phyloP scores from a whole-genome alignment of 306 rosid genomes.

The Vigna trinervia region DNA sequence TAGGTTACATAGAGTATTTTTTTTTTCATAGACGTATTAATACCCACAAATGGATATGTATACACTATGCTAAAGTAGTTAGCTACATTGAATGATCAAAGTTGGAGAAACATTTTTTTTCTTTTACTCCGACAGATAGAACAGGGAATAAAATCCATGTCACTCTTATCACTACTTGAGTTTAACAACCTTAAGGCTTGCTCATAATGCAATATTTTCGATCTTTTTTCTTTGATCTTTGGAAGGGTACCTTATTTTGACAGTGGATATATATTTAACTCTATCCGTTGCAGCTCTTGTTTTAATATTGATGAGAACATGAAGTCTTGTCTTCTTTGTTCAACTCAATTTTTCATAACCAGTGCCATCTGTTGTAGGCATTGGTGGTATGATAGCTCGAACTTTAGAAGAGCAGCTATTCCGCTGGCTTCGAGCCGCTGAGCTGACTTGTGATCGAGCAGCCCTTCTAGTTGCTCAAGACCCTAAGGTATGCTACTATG shows the following conservation, averaged over 20 bases:
- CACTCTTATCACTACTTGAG: slow-evolving; percentile 22
- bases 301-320: slow-evolving; percentile 31
- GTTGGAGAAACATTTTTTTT: slow-evolving; percentile 22
- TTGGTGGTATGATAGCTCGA: slow-evolving; percentile 90
- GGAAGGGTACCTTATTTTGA: slow-evolving; percentile 29
- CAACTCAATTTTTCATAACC: slow-evolving; percentile 27
- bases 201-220: slow-evolving; percentile 6
- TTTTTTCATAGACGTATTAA: not conserved
- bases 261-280: slow-evolving; percentile 12
- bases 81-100: slow-evolving; percentile 23
- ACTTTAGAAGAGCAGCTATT: slow-evolving; percentile 89
- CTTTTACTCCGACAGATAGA: not conserved
- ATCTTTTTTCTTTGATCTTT: slow-evolving; percentile 10
- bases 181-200: slow-evolving; percentile 30
- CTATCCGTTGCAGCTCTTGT: not conserved
- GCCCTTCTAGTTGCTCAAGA: slow-evolving; percentile 99
- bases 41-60: not conserved
- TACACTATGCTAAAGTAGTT: slow-evolving; percentile 29
- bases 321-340: slow-evolving; percentile 27
- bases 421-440: slow-evolving; percentile 99
- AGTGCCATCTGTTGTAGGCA: slow-evolving; percentile 60
- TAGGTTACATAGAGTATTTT: slow-evolving; percentile 48
- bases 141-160: slow-evolving; percentile 30
- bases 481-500: slow-evolving; percentile 67
- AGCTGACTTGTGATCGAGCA: slow-evolving; percentile 97